Conservation (phyloP, 2,329 filamentous ascomycete species). For the Paraconiothyrium brasiliense region DNA sequence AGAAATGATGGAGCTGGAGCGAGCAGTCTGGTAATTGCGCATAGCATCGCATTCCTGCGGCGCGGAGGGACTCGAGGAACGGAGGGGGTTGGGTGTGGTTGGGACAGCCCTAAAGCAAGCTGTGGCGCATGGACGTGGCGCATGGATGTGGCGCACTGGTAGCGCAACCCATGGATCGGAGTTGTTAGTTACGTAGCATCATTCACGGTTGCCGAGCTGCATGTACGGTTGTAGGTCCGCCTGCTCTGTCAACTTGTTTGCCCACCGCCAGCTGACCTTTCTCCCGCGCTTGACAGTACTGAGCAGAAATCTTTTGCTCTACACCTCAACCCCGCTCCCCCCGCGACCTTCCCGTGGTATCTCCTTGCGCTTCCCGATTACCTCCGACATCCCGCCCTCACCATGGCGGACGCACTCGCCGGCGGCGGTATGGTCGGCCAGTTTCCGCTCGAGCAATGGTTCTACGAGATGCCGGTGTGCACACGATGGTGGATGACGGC, state of each 20-base stretch:
- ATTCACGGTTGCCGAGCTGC: conserved; percentile 17
- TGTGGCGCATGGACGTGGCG: too few relatives aligned
- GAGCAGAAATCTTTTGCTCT: neutral
- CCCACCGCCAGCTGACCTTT: conserved; percentile 15
- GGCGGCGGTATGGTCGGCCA: conserved; percentile 60
- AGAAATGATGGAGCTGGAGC: conserved; percentile 5
- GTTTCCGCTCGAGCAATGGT: conserved; percentile 94
- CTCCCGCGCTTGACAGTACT: conserved; percentile 4
- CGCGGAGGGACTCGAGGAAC: conserved; percentile 19
- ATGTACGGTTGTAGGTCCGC: neutral
- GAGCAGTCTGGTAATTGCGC: neutral
- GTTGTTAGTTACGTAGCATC: conserved; percentile 38
- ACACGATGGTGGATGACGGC: conserved; percentile 97
- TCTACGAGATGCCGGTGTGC: conserved; percentile 97
- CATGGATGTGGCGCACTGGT: too few relatives aligned
- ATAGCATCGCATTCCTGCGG: conserved; percentile 21
- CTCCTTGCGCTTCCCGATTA: conserved; percentile 6
- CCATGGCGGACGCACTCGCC: conserved; percentile 57
- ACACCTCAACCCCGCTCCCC: neutral
- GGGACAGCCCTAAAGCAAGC: conserved; percentile 8
- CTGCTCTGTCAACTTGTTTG: conserved; percentile 1
- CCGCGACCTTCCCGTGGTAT: neutral
- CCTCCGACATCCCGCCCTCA: conserved; percentile 18
- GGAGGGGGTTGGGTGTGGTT: conserved; percentile 40
- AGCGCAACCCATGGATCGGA: too few relatives aligned